Evolutionary conservation across 2,329 filamentous ascomycete genomes (phyloP).

Genomic region (Claviceps arundinis): DNA sequence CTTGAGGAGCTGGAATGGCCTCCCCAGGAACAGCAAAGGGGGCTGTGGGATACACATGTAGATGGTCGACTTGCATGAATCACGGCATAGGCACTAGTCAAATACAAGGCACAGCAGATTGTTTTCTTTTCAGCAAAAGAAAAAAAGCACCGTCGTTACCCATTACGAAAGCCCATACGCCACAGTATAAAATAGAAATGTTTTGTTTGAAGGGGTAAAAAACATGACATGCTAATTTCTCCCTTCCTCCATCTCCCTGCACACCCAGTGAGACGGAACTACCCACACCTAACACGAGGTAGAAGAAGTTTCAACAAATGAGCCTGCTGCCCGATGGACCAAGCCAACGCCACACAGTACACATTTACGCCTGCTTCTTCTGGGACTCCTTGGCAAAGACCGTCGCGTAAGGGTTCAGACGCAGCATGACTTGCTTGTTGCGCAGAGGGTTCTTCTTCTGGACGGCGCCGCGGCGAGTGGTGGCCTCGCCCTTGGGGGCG

Average conservation of each 20-base stretch:
- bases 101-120: slow-evolving; percentile 6
- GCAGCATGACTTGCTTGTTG: slow-evolving; percentile 98
- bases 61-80: background rate
- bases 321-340: background rate
- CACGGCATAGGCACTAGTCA: background rate
- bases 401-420: slow-evolving; percentile 95
- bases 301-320: background rate
- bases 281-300: background rate
- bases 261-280: slow-evolving; percentile 22
- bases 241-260: slow-evolving; percentile 17
- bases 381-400: slow-evolving; percentile 62
- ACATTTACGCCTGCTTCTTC: slow-evolving; percentile 21
- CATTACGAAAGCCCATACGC: slow-evolving; percentile 22
- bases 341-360: background rate
- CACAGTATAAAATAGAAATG: slow-evolving; percentile 10
- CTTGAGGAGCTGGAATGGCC: no score
- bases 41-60: no score
- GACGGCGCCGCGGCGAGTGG: slow-evolving; percentile 78
- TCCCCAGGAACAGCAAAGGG: no score
- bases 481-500: slow-evolving; percentile 76
- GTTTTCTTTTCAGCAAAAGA: background rate
- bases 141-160: slow-evolving; percentile 1
- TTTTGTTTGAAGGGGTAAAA: background rate
- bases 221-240: background rate
- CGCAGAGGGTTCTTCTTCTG: slow-evolving; percentile 99